Conservation (phyloP, 768 basidiomycete species). For the Panaeolus cyanescens region DNA sequence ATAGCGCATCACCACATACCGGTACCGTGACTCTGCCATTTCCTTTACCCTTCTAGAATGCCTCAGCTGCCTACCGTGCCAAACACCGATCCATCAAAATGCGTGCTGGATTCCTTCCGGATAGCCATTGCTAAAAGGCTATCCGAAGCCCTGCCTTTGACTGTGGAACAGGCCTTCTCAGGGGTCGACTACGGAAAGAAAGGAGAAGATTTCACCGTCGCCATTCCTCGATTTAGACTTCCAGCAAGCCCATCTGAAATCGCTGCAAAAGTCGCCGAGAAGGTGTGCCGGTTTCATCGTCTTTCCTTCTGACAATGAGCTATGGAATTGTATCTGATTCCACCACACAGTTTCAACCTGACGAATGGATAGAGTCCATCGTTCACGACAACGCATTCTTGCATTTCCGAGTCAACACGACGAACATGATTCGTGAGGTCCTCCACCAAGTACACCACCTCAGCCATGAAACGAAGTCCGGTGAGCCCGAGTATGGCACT, state of each 20-base stretch:
- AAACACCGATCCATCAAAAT: conserved; percentile 62
- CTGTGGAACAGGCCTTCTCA: conserved; percentile 76
- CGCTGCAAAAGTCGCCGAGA: conserved; percentile 70
- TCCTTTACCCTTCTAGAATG: conserved; percentile 15
- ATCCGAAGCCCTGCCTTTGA: conserved; percentile 66
- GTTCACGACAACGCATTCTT: conserved; percentile 79
- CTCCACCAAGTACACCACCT: conserved; percentile 75
- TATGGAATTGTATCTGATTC: background rate
- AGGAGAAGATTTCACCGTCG: conserved; percentile 91
- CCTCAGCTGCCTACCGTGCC: conserved; percentile 33
- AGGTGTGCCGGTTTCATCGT: conserved; percentile 48
- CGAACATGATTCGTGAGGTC: conserved; percentile 63
- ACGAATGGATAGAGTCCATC: conserved; percentile 75
- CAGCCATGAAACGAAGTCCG: conserved; percentile 61
- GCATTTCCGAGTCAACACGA: conserved; percentile 72
- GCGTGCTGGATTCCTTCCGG: conserved; percentile 76
- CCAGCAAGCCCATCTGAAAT: conserved; percentile 81
- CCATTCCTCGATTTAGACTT: conserved; percentile 87
- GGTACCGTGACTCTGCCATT: background rate
- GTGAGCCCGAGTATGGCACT: conserved; percentile 76
- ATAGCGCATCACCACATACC: background rate
- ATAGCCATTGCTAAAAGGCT: conserved; percentile 77
- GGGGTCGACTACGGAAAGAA: conserved; percentile 93
- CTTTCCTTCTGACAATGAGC: background rate
- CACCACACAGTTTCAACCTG: conserved; percentile 71